Evolutionary conservation across 805 yeast species (phyloP), one percentile per base, ranked within the genome.

Genomic region (Candida silvicultrix): DNA sequence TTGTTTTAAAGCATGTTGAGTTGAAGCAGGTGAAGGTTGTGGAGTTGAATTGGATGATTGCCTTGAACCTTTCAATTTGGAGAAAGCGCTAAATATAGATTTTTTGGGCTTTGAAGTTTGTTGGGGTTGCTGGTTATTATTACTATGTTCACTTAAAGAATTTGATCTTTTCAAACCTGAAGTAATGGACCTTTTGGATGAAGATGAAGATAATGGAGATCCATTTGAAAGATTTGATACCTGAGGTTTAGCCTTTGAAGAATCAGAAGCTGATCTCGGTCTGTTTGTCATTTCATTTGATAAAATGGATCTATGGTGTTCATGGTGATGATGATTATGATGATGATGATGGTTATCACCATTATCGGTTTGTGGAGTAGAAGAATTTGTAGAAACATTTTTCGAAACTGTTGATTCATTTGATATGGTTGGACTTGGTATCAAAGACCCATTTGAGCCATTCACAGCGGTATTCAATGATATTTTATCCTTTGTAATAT

Each of bases 1-100:
- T 3, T 23, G 19, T 20, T 37, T 41, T 28, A 28, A 5, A 38
- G 45, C 2, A 39, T 49, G 50, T 11, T 16, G 35, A 4, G 35
- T 9, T 15, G 42, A 16, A 16, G 53, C 42, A 11, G 62, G 60
- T 5, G 46, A 36, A 12, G 41, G n/a, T 15, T 49, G 50, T 4
- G 57, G 52, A 31, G 16, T 15, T 31, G 35, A 15, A n/a, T n/a
- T n/a, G 5, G 25, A 6, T 23, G 25, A 23, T 23, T 23, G 25
- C n/a, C 9, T 31, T 31, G 42, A 29, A 20, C 19, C 18, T 35
- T 61, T 62, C 44, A 59, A 52, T 45, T 60, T 60, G n/a, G 64
- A 58, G 37, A 62, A 62, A 7, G 62, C 58, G 35, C 61, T 55
- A 47, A 63, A 62, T 15, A 63, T 40, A 1, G 65, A 61, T 45